These are phyloP conservation scores for Eucalyptus caleyi DNA, from an alignment of 345 rosid species.

Conservation along the genomic window DNA sequence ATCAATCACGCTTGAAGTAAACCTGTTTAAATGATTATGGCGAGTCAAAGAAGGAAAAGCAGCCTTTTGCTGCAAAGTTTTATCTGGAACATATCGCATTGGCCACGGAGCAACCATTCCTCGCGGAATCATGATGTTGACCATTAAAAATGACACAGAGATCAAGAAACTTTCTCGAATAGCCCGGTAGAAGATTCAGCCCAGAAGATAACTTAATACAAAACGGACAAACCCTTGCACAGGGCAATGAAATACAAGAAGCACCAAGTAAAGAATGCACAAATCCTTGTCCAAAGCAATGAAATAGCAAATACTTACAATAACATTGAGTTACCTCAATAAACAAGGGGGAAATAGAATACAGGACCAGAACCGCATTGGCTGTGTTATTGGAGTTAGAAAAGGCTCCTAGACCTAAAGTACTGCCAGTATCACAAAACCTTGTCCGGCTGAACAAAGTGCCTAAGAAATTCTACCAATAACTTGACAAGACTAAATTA, in stretches of 20 bases:
- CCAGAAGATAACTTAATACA: not conserved
- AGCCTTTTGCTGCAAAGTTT: not conserved
- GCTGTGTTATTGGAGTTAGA: conserved; percentile 29
- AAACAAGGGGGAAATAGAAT: not conserved
- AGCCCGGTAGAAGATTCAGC: not conserved
- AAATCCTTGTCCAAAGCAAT: conserved; percentile 21
- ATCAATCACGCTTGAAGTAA: not conserved
- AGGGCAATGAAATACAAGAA: not conserved
- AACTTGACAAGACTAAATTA: conserved; percentile 5
- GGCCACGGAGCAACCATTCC: not conserved
- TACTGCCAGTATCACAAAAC: conserved; percentile 14
- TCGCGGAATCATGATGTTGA: not conserved
- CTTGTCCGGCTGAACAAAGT: not conserved
- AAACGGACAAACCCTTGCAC: not conserved
- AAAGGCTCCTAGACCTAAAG: conserved; percentile 31
- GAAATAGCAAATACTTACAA: not conserved
- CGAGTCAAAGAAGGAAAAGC: not conserved
- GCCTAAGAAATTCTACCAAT: conserved; percentile 1
- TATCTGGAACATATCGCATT: not conserved
- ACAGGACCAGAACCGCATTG: not conserved
- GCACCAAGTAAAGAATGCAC: conserved; percentile 7
- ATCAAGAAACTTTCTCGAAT: not conserved
- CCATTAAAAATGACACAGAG: not conserved
- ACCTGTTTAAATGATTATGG: not conserved
- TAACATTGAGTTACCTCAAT: not conserved